A percentile compares a stretch with the other conserved stretches of the same genome.
These are phyloP conservation scores for Annulohypoxylon stygium DNA, from an alignment of 495 filamentous ascomycete species.

Conservation along the genomic window DNA sequence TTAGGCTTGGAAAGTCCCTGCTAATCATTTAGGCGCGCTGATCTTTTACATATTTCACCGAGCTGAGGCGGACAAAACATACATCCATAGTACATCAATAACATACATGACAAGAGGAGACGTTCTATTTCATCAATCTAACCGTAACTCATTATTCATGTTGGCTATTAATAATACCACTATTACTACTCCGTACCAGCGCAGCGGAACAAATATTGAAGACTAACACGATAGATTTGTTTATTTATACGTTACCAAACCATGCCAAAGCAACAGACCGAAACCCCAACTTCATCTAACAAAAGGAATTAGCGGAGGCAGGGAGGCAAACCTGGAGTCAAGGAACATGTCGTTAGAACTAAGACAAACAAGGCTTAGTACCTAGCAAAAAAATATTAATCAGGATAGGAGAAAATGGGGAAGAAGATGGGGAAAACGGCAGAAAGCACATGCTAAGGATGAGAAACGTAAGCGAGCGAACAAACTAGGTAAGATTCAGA, in stretches of 20 bases:
- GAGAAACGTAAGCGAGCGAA: slow-evolving; percentile 20
- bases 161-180: neutral
- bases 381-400: slow-evolving; percentile 5
- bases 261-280: slow-evolving; percentile 10
- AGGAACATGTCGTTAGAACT: neutral
- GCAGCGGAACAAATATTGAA: neutral
- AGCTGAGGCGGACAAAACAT: slow-evolving; percentile 21
- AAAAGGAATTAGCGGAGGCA: neutral
- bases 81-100: too few species aligned
- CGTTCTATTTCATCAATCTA: neutral
- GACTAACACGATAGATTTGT: neutral
- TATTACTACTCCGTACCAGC: neutral
- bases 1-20: slow-evolving; percentile 24
- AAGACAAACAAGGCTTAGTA: slow-evolving; percentile 25
- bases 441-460: neutral
- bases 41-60: slow-evolving; percentile 38
- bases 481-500: slow-evolving; percentile 9
- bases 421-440: slow-evolving; percentile 35
- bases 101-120: neutral
- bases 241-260: neutral
- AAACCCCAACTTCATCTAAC: slow-evolving; percentile 15
- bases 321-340: slow-evolving; percentile 10
- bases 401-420: slow-evolving; percentile 22
- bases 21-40: slow-evolving; percentile 21
- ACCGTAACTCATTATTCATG: slow-evolving; percentile 9